phyloP scores from a whole-genome alignment of 768 basidiomycete species.

The Pisolithus sp. region DNA sequence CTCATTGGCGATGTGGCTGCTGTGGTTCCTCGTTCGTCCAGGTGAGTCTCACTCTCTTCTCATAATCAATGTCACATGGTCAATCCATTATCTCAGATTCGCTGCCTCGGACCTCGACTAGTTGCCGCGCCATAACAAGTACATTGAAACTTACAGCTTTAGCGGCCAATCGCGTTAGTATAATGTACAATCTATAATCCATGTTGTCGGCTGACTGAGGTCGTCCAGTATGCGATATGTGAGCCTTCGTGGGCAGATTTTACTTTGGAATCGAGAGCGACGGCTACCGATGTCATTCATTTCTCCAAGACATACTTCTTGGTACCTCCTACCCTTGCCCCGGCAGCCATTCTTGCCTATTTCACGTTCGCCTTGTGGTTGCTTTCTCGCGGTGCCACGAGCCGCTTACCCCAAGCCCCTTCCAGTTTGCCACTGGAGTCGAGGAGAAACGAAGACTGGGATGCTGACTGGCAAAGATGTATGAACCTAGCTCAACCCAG shows the following conservation, averaged over 20 bases:
- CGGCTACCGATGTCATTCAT: constrained; percentile 28
- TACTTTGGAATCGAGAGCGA: constrained; percentile 27
- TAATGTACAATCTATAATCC: constrained; percentile 3
- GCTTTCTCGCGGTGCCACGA: not conserved
- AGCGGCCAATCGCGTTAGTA: constrained; percentile 56
- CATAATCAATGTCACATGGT: not conserved
- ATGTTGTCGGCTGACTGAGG: not conserved
- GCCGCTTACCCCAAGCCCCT: constrained; percentile 10
- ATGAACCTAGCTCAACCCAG: constrained; percentile 32
- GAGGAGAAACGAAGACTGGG: constrained; percentile 50
- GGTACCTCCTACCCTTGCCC: constrained; percentile 54
- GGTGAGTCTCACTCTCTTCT: constrained; percentile 35
- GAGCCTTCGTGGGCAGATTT: constrained; percentile 55
- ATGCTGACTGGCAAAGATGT: constrained; percentile 63
- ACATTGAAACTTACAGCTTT: constrained; percentile 58
- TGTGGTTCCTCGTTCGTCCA: constrained; percentile 64
- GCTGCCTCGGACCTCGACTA: constrained; percentile 34
- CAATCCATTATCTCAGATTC: constrained; percentile 34
- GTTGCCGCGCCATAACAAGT: constrained; percentile 40
- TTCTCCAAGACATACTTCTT: constrained; percentile 43
- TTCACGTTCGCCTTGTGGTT: constrained; percentile 41
- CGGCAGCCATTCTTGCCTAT: constrained; percentile 68
- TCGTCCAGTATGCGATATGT: constrained; percentile 54
- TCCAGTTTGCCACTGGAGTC: constrained; percentile 5
- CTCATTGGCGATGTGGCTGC: constrained; percentile 69